phyloP scores from a whole-genome alignment of 768 basidiomycete genomes.

The Termitomyces sp. region DNA sequence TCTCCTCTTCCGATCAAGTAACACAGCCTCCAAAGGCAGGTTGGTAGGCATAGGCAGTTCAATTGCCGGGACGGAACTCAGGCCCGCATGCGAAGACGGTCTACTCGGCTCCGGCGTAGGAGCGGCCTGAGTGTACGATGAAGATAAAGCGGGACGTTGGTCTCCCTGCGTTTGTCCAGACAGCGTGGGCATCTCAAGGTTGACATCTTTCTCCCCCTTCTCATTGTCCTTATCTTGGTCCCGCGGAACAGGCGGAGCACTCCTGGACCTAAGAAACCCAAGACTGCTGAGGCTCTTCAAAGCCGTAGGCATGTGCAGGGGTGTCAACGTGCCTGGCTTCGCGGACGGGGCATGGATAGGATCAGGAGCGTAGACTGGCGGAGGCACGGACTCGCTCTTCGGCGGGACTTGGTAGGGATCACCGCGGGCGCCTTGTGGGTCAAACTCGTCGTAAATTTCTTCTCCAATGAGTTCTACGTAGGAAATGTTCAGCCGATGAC shows the following conservation, averaged over 20 bases:
- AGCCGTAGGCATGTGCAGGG: slow-evolving; percentile 37
- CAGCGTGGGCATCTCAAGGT: neutral
- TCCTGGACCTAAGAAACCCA: slow-evolving; percentile 50
- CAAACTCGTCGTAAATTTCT: slow-evolving; percentile 92
- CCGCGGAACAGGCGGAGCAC: slow-evolving; percentile 56
- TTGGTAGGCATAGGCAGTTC: slow-evolving; percentile 38
- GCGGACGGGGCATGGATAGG: slow-evolving; percentile 4
- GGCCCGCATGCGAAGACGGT: slow-evolving; percentile 3
- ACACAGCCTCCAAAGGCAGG: slow-evolving; percentile 62
- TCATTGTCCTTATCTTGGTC: slow-evolving; percentile 22
- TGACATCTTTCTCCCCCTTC: neutral
- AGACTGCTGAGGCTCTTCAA: slow-evolving; percentile 45
- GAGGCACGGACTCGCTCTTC: slow-evolving; percentile 18
- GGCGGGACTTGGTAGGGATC: slow-evolving; percentile 39
- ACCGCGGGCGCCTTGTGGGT: slow-evolving; percentile 67
- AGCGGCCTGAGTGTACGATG: neutral
- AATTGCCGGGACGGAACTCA: slow-evolving; percentile 23
- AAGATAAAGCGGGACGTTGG: neutral
- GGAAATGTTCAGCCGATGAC: neutral
- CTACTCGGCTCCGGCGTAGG: slow-evolving; percentile 14
- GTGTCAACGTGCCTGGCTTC: slow-evolving; percentile 16
- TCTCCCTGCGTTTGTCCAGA: neutral
- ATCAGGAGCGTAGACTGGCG: neutral
- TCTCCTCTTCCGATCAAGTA: slow-evolving; percentile 65
- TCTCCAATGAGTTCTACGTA: slow-evolving; percentile 81